These are phyloP conservation scores for Macrocystidia cucumis DNA, from an alignment of 1,284 basidiomycete species.

Conservation along the genomic window DNA sequence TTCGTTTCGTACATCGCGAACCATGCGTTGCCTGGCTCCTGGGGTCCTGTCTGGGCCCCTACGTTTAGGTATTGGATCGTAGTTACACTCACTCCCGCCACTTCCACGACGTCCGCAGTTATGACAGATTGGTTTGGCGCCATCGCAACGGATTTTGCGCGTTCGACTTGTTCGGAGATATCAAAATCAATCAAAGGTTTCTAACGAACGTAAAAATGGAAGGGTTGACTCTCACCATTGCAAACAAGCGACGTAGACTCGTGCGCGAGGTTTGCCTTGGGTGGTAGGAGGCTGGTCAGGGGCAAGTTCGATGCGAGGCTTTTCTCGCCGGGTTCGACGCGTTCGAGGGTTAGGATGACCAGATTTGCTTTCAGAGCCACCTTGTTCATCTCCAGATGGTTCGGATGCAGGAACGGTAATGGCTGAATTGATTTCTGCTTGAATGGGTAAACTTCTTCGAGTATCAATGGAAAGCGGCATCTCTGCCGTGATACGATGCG, in stretches of 20 bases:
- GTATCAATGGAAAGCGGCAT: too few relatives aligned
- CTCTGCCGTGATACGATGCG: too few relatives aligned
- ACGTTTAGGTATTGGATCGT: constrained; percentile 64
- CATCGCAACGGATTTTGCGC: constrained; percentile 76
- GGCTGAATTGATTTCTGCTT: too few relatives aligned
- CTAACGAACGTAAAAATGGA: constrained; percentile 7
- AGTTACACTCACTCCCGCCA: constrained; percentile 39
- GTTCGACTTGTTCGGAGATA: constrained; percentile 52
- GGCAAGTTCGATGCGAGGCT: constrained; percentile 53
- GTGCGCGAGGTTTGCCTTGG: constrained; percentile 60
- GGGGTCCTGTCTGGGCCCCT: constrained; percentile 71
- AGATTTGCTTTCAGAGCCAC: too few relatives aligned
- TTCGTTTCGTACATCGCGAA: constrained; percentile 26
- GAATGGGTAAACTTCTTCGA: too few relatives aligned
- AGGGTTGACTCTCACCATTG: constrained; percentile 71
- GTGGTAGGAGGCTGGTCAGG: constrained; percentile 70
- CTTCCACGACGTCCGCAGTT: constrained; percentile 52
- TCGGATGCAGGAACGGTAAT: too few relatives aligned
- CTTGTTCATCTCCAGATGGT: too few relatives aligned
- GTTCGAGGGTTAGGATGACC: too few relatives aligned
- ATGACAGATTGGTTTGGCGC: constrained; percentile 65
- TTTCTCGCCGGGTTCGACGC: constrained; percentile 47
- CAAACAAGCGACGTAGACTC: constrained; percentile 71
- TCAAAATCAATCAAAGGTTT: constrained; percentile 8
- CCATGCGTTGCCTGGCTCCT: constrained; percentile 58